Evolutionary conservation across 495 filamentous ascomycete genomes (phyloP).

Genomic region (Daldinia vernicosa): DNA sequence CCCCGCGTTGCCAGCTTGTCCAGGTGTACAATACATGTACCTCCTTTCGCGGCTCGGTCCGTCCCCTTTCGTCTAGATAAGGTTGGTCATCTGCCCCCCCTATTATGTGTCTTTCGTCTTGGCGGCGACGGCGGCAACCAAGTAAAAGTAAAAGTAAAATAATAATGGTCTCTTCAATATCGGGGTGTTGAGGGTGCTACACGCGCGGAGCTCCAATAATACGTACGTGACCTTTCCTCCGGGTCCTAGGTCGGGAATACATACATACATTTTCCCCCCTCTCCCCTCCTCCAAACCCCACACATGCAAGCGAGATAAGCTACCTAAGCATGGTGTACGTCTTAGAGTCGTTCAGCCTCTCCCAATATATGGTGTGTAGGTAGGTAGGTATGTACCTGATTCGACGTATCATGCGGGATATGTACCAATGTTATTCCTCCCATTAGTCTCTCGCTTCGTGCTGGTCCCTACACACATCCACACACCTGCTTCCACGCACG

Average conservation of each 20-base stretch:
- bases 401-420: slow-evolving; percentile 32
- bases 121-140: slow-evolving; percentile 35
- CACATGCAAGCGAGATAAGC: slow-evolving; percentile 25
- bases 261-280: background rate
- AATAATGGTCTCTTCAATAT: slow-evolving; percentile 1
- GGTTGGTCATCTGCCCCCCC: slow-evolving; percentile 32
- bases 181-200: background rate
- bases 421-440: slow-evolving; percentile 34
- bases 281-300: slow-evolving; percentile 18
- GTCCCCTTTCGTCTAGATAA: slow-evolving; percentile 26
- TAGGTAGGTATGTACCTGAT: too few species aligned
- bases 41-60: slow-evolving; percentile 31
- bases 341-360: slow-evolving; percentile 33
- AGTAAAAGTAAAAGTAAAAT: background rate
- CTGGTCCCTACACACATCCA: slow-evolving; percentile 24
- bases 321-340: slow-evolving; percentile 31
- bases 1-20: slow-evolving; percentile 7
- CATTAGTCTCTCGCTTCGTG: slow-evolving; percentile 4
- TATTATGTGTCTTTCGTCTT: background rate
- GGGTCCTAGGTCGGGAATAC: background rate
- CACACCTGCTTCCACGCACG: slow-evolving; percentile 19
- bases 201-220: slow-evolving; percentile 8
- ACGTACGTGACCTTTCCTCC: slow-evolving; percentile 1
- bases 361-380: background rate
- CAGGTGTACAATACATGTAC: background rate